These are phyloP conservation scores for Aspergillus candidus DNA, from an alignment of 2,329 filamentous ascomycete species.

Conservation along the genomic window DNA sequence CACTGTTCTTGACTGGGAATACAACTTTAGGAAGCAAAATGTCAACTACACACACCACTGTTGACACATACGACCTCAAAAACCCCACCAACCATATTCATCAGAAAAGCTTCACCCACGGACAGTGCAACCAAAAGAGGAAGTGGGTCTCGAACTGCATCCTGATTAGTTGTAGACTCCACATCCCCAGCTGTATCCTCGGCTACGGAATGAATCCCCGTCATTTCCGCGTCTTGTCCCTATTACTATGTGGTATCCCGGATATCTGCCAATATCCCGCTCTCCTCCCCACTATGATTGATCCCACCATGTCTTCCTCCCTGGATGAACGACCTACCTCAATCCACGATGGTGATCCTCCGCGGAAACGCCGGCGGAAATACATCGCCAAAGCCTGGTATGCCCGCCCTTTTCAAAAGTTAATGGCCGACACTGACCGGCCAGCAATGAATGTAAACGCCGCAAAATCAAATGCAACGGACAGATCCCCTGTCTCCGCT, in stretches of 20 bases:
- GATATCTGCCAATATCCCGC: no score
- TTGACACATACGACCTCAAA: no score
- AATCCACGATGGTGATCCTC: conserved; percentile 19
- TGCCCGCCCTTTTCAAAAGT: conserved; percentile 14
- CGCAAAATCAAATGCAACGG: conserved; percentile 64
- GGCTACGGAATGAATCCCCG: conserved; percentile 12
- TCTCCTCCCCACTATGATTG: neutral
- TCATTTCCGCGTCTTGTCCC: conserved; percentile 3
- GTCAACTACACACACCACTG: no score
- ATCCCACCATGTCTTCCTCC: neutral
- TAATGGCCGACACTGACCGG: neutral
- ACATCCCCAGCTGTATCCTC: neutral
- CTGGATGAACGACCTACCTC: neutral
- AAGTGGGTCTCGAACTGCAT: no score
- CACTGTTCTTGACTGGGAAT: no score
- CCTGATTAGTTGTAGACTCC: neutral
- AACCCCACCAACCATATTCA: no score
- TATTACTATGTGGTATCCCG: neutral
- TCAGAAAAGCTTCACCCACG: neutral
- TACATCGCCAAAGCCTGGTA: conserved; percentile 61
- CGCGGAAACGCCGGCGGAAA: conserved; percentile 54
- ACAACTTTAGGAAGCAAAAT: no score
- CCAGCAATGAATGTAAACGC: conserved; percentile 57
- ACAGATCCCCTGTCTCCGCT: conserved; percentile 56
- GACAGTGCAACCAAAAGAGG: no score